Percentiles rank a stretch among this genome's conserved stretches.
phyloP scores from a whole-genome alignment of 345 rosid species.

The Psidium friedrichsthalianum region DNA sequence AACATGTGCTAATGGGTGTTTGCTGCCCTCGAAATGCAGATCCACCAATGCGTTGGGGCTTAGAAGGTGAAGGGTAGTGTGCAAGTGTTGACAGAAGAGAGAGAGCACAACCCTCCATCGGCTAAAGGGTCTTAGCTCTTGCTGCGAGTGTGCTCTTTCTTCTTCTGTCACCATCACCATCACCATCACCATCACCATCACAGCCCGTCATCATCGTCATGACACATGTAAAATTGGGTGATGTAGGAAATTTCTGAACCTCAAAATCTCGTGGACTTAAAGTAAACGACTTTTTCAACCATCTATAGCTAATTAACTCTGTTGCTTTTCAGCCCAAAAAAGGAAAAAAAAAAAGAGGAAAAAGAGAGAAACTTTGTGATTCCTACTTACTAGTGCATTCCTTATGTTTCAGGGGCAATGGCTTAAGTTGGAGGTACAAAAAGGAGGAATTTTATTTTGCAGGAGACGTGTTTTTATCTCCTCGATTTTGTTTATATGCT shows the following conservation, averaged over 20 bases:
- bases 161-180: conserved; percentile 63
- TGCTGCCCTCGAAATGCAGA: background rate
- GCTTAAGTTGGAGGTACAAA: background rate
- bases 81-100: conserved; percentile 89
- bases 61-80: background rate
- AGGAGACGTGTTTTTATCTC: background rate
- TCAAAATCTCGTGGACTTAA: background rate
- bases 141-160: conserved; percentile 87
- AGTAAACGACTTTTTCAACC: background rate
- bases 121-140: conserved; percentile 43
- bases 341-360: background rate
- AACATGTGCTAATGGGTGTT: background rate
- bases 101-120: conserved; percentile 72
- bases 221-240: background rate
- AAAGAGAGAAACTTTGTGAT: background rate
- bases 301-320: background rate
- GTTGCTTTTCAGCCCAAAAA: background rate
- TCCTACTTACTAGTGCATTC: background rate
- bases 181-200: background rate
- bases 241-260: background rate
- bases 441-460: background rate
- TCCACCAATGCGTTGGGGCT: background rate
- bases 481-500: background rate
- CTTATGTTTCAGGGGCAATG: background rate
- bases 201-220: background rate